These are phyloP conservation scores for Cornus kousa DNA, from an alignment of 148 eudicot species.

Conservation along the genomic window DNA sequence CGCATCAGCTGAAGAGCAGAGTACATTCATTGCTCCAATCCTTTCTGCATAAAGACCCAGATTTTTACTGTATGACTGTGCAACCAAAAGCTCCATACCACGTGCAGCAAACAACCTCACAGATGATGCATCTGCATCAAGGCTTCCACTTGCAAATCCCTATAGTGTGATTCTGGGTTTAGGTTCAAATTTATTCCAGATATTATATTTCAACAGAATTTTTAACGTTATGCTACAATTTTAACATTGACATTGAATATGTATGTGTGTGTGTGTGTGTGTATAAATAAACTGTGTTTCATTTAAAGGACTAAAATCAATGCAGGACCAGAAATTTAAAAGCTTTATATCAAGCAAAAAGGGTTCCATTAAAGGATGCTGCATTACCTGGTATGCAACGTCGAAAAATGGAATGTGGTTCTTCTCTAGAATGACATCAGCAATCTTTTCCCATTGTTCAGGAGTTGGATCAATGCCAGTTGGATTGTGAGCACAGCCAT, in stretches of 20 bases:
- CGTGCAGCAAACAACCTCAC: constrained; percentile 92
- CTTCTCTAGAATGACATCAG: constrained; percentile 91
- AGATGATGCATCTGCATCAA: constrained; percentile 92
- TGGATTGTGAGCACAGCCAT: constrained; percentile 99
- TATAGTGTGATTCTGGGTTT: constrained; percentile 20
- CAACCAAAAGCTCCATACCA: constrained; percentile 88
- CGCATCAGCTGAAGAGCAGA: constrained; percentile 85
- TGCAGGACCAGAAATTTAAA: background rate
- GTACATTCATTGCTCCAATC: constrained; percentile 91
- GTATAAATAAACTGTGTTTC: background rate
- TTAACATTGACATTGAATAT: too few species aligned
- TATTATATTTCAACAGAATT: too few species aligned
- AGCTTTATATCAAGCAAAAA: background rate
- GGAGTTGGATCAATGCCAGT: constrained; percentile 98
- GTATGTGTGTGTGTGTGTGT: too few species aligned
- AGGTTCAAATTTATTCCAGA: background rate
- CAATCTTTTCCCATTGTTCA: constrained; percentile 88
- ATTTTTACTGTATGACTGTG: constrained; percentile 97
- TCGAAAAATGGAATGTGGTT: constrained; percentile 93
- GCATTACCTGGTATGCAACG: constrained; percentile 91
- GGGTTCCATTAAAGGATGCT: background rate
- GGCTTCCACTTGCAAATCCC: constrained; percentile 99
- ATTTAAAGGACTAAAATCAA: background rate
- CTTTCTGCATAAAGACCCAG: constrained; percentile 97
- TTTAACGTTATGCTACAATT: too few species aligned